These are phyloP conservation scores for Aspergillus bridgeri DNA, from an alignment of 495 filamentous ascomycete species.

Conservation along the genomic window DNA sequence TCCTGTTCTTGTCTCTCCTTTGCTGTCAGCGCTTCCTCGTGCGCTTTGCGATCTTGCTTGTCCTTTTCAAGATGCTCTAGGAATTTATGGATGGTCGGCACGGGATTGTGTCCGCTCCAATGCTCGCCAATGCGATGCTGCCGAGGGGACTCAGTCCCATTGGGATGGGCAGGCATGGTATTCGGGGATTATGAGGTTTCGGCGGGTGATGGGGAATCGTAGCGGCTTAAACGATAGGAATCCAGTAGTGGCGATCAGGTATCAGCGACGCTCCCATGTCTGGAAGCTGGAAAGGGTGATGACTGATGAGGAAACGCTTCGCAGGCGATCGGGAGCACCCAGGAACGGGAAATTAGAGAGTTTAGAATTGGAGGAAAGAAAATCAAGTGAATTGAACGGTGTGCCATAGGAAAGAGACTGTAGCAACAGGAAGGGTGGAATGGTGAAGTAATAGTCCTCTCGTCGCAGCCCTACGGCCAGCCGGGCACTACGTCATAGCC, in stretches of 20 bases:
- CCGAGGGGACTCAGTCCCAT: constrained; percentile 20
- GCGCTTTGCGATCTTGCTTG: constrained; percentile 69
- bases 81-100: constrained; percentile 86
- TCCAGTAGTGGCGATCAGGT: background rate
- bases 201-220: background rate
- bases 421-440: background rate
- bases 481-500: constrained; percentile 16
- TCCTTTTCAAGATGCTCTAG: constrained; percentile 71
- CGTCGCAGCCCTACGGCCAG: constrained; percentile 1
- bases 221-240: background rate
- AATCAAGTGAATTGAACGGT: background rate
- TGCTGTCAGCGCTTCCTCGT: constrained; percentile 54
- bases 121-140: constrained; percentile 37
- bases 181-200: background rate
- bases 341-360: too few species aligned
- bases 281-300: background rate
- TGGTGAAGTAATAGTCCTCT: constrained; percentile 8
- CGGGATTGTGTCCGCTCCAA: constrained; percentile 58
- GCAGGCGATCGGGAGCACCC: background rate
- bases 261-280: background rate
- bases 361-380: too few species aligned
- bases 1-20: constrained; percentile 37
- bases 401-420: background rate
- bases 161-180: constrained; percentile 24
- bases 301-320: background rate